These are phyloP conservation scores for Pseudocercospora pini-densiflorae DNA, from an alignment of 2,329 filamentous ascomycete species.

Conservation along the genomic window DNA sequence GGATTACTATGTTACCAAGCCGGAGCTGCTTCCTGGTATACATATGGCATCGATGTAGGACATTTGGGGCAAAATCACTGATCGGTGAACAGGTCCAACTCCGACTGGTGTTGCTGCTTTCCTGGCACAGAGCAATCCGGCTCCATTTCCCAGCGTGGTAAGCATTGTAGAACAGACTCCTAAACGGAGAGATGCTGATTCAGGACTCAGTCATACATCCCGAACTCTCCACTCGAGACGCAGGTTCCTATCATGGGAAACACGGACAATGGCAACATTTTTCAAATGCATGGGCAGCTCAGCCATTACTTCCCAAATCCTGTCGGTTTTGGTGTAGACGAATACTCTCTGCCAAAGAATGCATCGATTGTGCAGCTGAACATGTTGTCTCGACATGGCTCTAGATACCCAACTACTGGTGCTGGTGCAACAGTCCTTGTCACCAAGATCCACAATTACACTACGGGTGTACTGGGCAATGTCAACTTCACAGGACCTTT, in stretches of 20 bases:
- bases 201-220: constrained; percentile 59
- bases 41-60: background rate
- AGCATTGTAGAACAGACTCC: background rate
- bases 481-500: constrained; percentile 62
- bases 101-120: constrained; percentile 73
- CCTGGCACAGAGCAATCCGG: constrained; percentile 71
- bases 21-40: constrained; percentile 55
- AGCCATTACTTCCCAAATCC: constrained; percentile 73
- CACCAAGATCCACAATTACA: constrained; percentile 61
- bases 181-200: background rate
- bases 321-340: constrained; percentile 71
- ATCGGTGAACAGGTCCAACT: constrained; percentile 60
- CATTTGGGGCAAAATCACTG: background rate
- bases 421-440: constrained; percentile 62
- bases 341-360: constrained; percentile 69
- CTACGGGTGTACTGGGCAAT: constrained; percentile 32
- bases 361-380: constrained; percentile 72
- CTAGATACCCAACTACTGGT: constrained; percentile 70
- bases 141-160: constrained; percentile 60
- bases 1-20: constrained; percentile 67
- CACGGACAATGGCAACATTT: constrained; percentile 66
- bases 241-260: constrained; percentile 67
- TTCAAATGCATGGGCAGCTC: constrained; percentile 70
- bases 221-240: constrained; percentile 73
- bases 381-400: constrained; percentile 75